Base-by-base conservation (phyloP, 2,329 filamentous ascomycete species). In the Pleomassaria siparia region DNA sequence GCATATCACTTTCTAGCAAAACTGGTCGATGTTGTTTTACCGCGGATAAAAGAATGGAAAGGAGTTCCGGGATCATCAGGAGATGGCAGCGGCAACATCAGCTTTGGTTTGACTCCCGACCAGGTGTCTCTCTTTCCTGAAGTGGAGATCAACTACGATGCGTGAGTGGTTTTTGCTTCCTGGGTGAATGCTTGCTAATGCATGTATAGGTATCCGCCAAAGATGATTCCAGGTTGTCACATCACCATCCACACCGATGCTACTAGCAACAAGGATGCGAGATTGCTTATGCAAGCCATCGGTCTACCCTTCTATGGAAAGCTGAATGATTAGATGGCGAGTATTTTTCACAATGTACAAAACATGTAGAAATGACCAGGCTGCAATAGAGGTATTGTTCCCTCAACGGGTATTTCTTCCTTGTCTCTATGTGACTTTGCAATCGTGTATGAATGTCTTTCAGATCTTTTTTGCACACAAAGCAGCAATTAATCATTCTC, bases 31-130 rank as follows among this genome's bases (percentile, higher is more conserved):
- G 78, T 97, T 8, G 91, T 99, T 5, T 80, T 97, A 67, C 94
- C 94, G 30, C 88, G 86, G 66, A 95, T 99, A 73, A 99, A 97
- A 79, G 94, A 99, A 60, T 99, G 90, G 88, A 83, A 82, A 46
- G 94, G 94, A 50, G 77, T 88, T n/a, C 81, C 82, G 59, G 85
- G 84, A 40, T 82, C 76, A 35, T 89, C 89, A 30, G 94, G 94
- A 64, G 94, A 99, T 70, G 85, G 84, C 64, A 86, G 87, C 52
- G 94, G 94, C 29, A 96, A 97, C 71, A 80, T 99, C 58, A 80
- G 80, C 9, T 92, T 91, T 70, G 94, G 94, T 58, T 78, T 99
- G 60, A 80, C 80, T 12, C 79, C 86, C 4, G 85, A 89, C 49
- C 83, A 87, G 58, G 84, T 96, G 62, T 84, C 87, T 42, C 76